phyloP scores from a whole-genome alignment of 2,329 filamentous ascomycete genomes.

The Pyrenochaeta sp. region DNA sequence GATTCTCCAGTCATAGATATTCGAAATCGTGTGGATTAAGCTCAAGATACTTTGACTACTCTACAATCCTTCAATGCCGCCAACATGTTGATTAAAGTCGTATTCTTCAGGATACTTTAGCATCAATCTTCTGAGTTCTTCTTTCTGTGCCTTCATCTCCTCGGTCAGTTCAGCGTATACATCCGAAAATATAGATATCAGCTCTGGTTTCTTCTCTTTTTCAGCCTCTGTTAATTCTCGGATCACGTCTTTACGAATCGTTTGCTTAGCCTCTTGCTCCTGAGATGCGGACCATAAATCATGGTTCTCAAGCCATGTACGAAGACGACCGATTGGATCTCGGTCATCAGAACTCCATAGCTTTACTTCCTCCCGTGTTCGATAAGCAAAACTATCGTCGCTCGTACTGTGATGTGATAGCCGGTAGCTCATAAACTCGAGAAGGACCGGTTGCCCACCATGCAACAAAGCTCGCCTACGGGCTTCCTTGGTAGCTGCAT shows the following conservation, averaged over 20 bases:
- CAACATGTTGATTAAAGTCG: constrained; percentile 78
- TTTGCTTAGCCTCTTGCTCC: constrained; percentile 75
- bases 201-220: constrained; percentile 77
- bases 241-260: constrained; percentile 77
- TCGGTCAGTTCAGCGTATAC: constrained; percentile 88
- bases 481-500: constrained; percentile 79
- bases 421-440: constrained; percentile 98
- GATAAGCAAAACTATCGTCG: constrained; percentile 96
- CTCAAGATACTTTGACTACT: too few relatives aligned
- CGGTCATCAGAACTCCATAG: constrained; percentile 93
- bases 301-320: constrained; percentile 89
- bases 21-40: too few relatives aligned
- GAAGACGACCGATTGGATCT: constrained; percentile 79
- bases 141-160: constrained; percentile 78
- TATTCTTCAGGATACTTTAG: constrained; percentile 92
- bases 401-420: constrained; percentile 96
- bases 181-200: constrained; percentile 80
- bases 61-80: constrained; percentile 73
- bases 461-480: constrained; percentile 78
- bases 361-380: constrained; percentile 89
- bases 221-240: constrained; percentile 85
- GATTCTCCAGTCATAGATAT: too few relatives aligned
- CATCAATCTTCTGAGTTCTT: constrained; percentile 75
- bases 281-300: constrained; percentile 84
- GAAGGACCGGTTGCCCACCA: constrained; percentile 81